A percentile compares a stretch with the other conserved stretches of the same genome.
Conservation (phyloP, 2,329 filamentous ascomycete species). For the Colletotrichum higginsianum region DNA sequence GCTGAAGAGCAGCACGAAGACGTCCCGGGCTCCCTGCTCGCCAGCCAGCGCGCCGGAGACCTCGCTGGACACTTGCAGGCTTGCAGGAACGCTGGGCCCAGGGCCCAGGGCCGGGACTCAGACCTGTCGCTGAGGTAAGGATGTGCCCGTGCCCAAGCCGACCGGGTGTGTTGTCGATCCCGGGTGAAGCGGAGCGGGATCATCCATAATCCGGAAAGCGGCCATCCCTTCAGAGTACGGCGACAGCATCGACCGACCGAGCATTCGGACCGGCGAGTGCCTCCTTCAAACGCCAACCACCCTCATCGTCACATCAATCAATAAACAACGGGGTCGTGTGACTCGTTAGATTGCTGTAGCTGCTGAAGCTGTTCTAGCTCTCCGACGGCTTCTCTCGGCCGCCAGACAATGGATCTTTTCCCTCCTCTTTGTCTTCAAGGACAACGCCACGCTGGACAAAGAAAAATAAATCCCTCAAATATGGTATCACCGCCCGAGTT, state of each 20-base stretch:
- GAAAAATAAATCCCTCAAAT: slow-evolving; percentile 37
- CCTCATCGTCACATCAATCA: not conserved
- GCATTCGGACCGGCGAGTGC: not conserved
- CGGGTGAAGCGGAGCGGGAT: slow-evolving; percentile 11
- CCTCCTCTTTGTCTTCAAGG: slow-evolving; percentile 18
- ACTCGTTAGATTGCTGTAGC: slow-evolving; percentile 39
- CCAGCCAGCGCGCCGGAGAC: not conserved
- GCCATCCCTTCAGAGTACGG: too few relatives aligned
- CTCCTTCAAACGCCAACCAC: not conserved
- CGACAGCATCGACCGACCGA: too few relatives aligned
- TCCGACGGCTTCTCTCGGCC: slow-evolving; percentile 5
- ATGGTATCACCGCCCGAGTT: slow-evolving; percentile 43
- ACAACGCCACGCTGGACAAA: slow-evolving; percentile 41
- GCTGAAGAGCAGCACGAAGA: slow-evolving; percentile 8
- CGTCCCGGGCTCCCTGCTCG: not conserved
- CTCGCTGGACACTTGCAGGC: slow-evolving; percentile 12
- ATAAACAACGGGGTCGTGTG: slow-evolving; percentile 1
- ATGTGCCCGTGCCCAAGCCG: slow-evolving; percentile 6
- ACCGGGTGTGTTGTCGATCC: not conserved
- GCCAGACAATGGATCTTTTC: slow-evolving; percentile 21
- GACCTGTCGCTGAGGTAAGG: slow-evolving; percentile 9
- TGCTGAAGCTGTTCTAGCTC: slow-evolving; percentile 25
- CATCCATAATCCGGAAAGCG: slow-evolving; percentile 27
- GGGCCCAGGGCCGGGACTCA: not conserved
- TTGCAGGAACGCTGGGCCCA: slow-evolving; percentile 8